These are phyloP conservation scores for Mycena vulgaris DNA, from an alignment of 768 basidiomycete species.

Conservation along the genomic window DNA sequence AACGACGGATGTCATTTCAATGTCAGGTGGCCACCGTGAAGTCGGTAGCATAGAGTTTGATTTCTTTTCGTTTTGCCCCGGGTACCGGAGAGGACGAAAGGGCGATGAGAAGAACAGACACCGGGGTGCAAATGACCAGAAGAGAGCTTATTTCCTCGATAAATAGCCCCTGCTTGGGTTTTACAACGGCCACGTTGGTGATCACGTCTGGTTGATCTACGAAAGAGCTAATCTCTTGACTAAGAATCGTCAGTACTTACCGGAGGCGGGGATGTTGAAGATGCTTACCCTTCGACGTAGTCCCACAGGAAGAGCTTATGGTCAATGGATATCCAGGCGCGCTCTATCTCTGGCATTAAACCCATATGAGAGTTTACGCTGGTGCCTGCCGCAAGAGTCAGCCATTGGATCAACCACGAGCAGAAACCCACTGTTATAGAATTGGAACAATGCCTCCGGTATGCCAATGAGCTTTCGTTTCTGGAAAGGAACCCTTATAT, in stretches of 20 bases:
- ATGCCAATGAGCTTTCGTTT: conserved; percentile 84
- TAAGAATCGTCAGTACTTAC: conserved; percentile 44
- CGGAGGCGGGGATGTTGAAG: not conserved
- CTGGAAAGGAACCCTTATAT: conserved; percentile 85
- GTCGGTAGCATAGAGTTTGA: conserved; percentile 93
- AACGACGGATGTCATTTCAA: conserved; percentile 88
- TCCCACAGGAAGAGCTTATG: conserved; percentile 97
- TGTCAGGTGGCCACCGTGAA: conserved; percentile 82
- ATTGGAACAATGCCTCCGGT: conserved; percentile 83
- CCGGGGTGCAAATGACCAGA: conserved; percentile 91
- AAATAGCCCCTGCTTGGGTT: conserved; percentile 88
- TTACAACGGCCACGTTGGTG: conserved; percentile 89
- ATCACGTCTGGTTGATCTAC: conserved; percentile 94
- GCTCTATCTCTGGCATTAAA: conserved; percentile 91
- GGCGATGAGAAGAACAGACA: conserved; percentile 88
- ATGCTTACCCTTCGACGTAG: conserved; percentile 88
- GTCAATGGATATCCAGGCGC: conserved; percentile 96
- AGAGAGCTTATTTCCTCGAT: conserved; percentile 93
- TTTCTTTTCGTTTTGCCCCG: conserved; percentile 70
- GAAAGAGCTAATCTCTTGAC: conserved; percentile 94
- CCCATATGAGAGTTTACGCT: conserved; percentile 89
- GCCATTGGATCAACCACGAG: not conserved
- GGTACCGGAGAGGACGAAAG: conserved; percentile 70
- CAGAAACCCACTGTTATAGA: conserved; percentile 76
- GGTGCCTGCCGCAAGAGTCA: conserved; percentile 59